Percentiles rank a stretch among this genome's conserved stretches.
Evolutionary conservation across 257 asterid species (phyloP).

Genomic region (Solanum raphanifolium): DNA sequence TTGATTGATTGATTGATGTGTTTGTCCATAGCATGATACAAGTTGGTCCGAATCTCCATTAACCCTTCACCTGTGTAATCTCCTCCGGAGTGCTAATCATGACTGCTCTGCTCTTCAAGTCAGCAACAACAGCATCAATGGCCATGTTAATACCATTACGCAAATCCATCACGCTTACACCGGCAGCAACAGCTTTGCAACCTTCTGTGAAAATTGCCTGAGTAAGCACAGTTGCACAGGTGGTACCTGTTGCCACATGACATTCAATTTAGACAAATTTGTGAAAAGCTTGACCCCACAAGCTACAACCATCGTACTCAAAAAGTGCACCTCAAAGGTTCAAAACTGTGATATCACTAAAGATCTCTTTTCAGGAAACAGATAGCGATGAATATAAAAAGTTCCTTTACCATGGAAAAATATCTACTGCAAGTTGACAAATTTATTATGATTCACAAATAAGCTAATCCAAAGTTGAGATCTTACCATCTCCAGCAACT

Average conservation of each 20-base stretch:
- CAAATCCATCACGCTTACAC: constrained; percentile 85
- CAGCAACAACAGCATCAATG: constrained; percentile 65
- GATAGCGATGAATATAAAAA: not conserved
- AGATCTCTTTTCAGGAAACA: not conserved
- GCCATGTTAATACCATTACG: constrained; percentile 86
- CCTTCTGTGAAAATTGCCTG: constrained; percentile 90
- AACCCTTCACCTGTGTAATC: constrained; percentile 63
- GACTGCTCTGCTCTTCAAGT: constrained; percentile 69
- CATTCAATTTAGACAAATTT: constrained; percentile 1
- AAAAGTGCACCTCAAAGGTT: not conserved
- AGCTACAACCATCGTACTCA: not conserved
- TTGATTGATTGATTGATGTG: not conserved
- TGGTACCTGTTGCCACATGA: constrained; percentile 57
- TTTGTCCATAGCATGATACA: not conserved
- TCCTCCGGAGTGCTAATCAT: constrained; percentile 93
- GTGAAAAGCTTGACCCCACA: not conserved
- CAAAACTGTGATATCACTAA: not conserved
- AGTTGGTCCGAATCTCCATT: not conserved
- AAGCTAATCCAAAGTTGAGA: constrained; percentile 9
- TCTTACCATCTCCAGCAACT: constrained; percentile 89
- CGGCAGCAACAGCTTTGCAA: constrained; percentile 77
- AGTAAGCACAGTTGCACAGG: constrained; percentile 88
- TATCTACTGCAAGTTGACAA: not conserved
- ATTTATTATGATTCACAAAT: not conserved
- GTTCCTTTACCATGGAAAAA: not conserved